Percentiles rank a stretch among this genome's conserved stretches.
Evolutionary conservation across 768 basidiomycete species (phyloP).

Genomic region (Phylloporus rhodoxanthus): DNA sequence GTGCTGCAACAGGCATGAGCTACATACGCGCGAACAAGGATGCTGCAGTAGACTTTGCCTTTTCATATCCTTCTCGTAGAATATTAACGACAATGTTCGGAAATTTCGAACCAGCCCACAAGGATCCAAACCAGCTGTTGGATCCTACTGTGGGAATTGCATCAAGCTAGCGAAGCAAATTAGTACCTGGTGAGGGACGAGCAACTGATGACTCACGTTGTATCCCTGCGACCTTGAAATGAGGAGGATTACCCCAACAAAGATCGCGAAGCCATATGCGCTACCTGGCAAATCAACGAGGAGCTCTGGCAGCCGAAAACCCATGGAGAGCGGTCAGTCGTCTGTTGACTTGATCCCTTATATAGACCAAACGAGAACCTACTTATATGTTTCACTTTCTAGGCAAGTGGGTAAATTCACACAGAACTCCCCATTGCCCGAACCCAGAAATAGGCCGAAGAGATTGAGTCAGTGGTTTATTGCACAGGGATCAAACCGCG

Average conservation of each 20-base stretch:
- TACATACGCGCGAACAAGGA: not conserved
- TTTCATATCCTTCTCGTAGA: constrained; percentile 29
- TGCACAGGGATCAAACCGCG: no score
- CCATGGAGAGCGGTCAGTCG: not conserved
- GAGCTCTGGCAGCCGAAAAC: not conserved
- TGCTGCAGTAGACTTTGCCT: constrained; percentile 11
- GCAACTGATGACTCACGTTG: no score
- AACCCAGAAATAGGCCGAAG: no score
- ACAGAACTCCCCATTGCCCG: no score
- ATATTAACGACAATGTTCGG: constrained; percentile 9
- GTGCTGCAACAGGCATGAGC: constrained; percentile 15
- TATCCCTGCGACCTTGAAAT: not conserved
- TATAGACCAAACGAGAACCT: no score
- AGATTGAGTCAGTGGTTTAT: no score
- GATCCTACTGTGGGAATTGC: constrained; percentile 28
- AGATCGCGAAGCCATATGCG: not conserved
- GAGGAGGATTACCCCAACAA: not conserved
- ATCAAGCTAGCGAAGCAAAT: constrained; percentile 14
- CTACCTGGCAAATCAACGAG: not conserved
- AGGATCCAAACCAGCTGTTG: constrained; percentile 24
- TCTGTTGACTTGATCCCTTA: not conserved
- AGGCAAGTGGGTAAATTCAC: no score
- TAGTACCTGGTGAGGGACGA: no score
- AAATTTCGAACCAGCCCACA: constrained; percentile 16
- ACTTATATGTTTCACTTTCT: no score